Conservation (phyloP, 75 land plant species). For the Sequoiadendron giganteum region DNA sequence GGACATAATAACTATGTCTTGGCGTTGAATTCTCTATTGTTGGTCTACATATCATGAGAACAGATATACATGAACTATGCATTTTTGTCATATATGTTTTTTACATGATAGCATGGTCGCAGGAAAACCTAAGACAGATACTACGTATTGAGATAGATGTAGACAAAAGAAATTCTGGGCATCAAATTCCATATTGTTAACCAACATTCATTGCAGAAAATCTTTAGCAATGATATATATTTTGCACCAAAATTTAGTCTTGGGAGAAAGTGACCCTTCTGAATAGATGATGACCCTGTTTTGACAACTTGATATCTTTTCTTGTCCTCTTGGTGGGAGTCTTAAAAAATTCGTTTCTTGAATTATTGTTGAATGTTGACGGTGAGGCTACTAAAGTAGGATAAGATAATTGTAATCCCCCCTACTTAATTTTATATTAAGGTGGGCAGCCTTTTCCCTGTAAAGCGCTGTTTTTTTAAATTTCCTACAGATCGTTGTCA, state of each 20-base stretch:
- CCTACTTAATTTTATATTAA: too few species aligned
- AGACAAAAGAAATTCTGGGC: background rate
- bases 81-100: background rate
- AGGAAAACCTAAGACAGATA: background rate
- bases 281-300: background rate
- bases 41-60: too few species aligned
- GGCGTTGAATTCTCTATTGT: too few species aligned
- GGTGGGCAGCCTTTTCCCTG: too few species aligned
- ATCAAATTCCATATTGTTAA: background rate
- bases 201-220: background rate
- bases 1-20: too few species aligned
- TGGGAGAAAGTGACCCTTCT: background rate
- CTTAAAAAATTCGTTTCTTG: background rate
- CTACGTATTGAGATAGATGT: background rate
- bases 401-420: background rate
- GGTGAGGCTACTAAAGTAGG: background rate
- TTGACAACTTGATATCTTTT: background rate
- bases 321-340: background rate
- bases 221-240: background rate
- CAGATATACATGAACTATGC: too few species aligned
- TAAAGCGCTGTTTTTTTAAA: too few species aligned
- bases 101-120: background rate
- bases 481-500: too few species aligned
- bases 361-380: background rate
- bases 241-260: background rate